A percentile compares a stretch with the other conserved stretches of the same genome.
These are phyloP conservation scores for Exophiala aquamarina DNA, from an alignment of 2,329 filamentous ascomycete species.

Conservation along the genomic window DNA sequence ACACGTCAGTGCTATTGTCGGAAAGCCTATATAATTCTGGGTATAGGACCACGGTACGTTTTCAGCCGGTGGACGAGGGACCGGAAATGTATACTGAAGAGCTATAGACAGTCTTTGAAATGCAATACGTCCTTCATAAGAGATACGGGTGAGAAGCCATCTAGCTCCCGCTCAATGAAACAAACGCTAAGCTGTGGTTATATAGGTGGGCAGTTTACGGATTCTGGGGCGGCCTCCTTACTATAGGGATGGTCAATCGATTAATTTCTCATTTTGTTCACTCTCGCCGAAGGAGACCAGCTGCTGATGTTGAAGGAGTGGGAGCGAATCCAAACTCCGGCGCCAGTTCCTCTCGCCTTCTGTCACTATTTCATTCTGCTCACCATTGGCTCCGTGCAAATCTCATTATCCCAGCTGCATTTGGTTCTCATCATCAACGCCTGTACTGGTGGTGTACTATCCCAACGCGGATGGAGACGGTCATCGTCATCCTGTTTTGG, in stretches of 20 bases:
- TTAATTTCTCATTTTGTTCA: constrained; percentile 27
- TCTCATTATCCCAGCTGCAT: constrained; percentile 44
- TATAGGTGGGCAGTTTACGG: constrained; percentile 34
- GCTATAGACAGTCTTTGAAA: constrained; percentile 14
- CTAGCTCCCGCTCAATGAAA: too few species aligned
- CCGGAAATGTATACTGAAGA: not conserved
- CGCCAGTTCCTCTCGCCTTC: not conserved
- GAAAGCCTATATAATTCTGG: constrained; percentile 30
- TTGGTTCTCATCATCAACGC: constrained; percentile 43
- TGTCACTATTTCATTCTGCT: constrained; percentile 10
- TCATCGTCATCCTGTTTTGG: constrained; percentile 47
- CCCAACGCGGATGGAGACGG: constrained; percentile 47
- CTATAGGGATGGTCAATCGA: constrained; percentile 36
- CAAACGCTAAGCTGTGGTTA: not conserved
- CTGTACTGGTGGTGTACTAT: constrained; percentile 46
- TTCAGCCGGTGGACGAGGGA: too few species aligned
- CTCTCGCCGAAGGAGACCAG: constrained; percentile 6
- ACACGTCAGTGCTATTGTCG: constrained; percentile 34
- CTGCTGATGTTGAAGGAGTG: constrained; percentile 15
- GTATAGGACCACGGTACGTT: constrained; percentile 35
- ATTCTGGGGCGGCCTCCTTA: constrained; percentile 41
- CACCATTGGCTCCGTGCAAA: constrained; percentile 37
- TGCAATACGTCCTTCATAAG: constrained; percentile 36
- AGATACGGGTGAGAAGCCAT: constrained; percentile 39
- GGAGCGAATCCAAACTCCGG: constrained; percentile 1